Conservation (phyloP, 208 protist genomes). For the Acanthamoeba polyphaga region DNA sequence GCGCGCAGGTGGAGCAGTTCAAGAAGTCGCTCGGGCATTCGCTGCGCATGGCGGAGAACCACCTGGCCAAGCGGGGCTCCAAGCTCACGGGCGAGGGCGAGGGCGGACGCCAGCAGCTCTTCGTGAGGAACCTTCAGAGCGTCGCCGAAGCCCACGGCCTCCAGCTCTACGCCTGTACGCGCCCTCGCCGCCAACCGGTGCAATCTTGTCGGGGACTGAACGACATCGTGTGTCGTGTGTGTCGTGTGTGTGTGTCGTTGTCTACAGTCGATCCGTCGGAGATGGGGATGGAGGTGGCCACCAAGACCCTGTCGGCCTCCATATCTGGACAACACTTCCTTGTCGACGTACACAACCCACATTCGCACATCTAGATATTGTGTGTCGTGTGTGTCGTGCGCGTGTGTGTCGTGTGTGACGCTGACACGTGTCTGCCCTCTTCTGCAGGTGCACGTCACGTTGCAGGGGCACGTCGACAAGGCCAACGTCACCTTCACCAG, state of each 20-base stretch:
- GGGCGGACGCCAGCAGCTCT: constrained; percentile 10
- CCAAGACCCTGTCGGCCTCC: constrained; percentile 13
- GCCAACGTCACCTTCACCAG: constrained; percentile 10
- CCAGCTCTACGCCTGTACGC: constrained; percentile 3
- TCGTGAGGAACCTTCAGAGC: constrained; percentile 3
- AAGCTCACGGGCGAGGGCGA: constrained; percentile 18
- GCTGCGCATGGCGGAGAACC: not conserved
- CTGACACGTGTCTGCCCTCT: no score
- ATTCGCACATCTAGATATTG: no score
- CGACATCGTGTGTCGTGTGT: no score
- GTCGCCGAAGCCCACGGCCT: constrained; percentile 8
- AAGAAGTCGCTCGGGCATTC: not conserved
- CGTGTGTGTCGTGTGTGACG: not conserved
- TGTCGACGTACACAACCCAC: not conserved
- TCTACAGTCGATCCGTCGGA: not conserved
- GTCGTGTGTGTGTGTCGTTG: no score
- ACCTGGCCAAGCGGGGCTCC: not conserved
- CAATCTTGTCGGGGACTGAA: not conserved
- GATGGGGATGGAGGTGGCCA: constrained; percentile 16
- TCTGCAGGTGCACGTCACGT: not conserved
- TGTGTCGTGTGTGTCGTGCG: no score
- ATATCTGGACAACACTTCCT: constrained; percentile 9
- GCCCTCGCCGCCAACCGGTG: not conserved
- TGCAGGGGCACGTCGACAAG: constrained; percentile 1
- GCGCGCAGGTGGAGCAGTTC: constrained; percentile 7